A percentile compares a stretch with the other conserved stretches of the same genome.
These are phyloP conservation scores for Botrytis sinoallii DNA, from an alignment of 2,329 filamentous ascomycete species.

Conservation along the genomic window DNA sequence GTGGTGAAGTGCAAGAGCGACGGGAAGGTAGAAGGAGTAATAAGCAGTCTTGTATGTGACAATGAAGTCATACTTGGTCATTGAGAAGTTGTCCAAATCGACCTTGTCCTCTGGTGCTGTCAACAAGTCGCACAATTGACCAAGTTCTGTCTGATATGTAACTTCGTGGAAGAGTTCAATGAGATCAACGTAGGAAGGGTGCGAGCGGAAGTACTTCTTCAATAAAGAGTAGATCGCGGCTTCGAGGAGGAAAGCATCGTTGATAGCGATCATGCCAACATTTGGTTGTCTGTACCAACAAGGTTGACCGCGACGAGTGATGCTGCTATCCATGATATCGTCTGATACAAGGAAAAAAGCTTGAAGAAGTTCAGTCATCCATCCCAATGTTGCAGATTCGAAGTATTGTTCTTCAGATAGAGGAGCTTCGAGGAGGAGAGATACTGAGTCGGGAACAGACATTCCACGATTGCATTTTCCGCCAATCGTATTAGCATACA, in stretches of 20 bases:
- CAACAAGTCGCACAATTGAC: slow-evolving; percentile 90
- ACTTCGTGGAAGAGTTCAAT: slow-evolving; percentile 96
- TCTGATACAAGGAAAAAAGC: slow-evolving; percentile 98
- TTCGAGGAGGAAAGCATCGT: slow-evolving; percentile 97
- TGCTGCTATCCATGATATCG: slow-evolving; percentile 97
- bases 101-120: slow-evolving; percentile 93
- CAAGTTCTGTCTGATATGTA: slow-evolving; percentile 90
- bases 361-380: slow-evolving; percentile 97
- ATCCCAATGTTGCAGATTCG: slow-evolving; percentile 81
- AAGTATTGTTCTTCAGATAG: slow-evolving; percentile 84
- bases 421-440: slow-evolving; percentile 69
- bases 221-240: slow-evolving; percentile 84
- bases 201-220: slow-evolving; percentile 87
- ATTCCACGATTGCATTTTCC: slow-evolving; percentile 99
- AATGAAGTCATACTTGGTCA: slow-evolving; percentile 96
- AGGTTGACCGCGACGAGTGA: slow-evolving; percentile 88
- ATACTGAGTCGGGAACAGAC: slow-evolving; percentile 89
- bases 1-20: slow-evolving; percentile 84
- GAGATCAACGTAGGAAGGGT: slow-evolving; percentile 85
- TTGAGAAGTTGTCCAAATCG: slow-evolving; percentile 90
- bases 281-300: slow-evolving; percentile 94
- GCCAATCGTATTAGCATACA: slow-evolving; percentile 83
- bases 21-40: slow-evolving; percentile 98
- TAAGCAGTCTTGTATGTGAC: slow-evolving; percentile 99
- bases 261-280: slow-evolving; percentile 96